Percentiles rank a stretch among this genome's conserved stretches.
Evolutionary conservation across 2,329 filamentous ascomycete species (phyloP).

Genomic region (Nemania abortiva): DNA sequence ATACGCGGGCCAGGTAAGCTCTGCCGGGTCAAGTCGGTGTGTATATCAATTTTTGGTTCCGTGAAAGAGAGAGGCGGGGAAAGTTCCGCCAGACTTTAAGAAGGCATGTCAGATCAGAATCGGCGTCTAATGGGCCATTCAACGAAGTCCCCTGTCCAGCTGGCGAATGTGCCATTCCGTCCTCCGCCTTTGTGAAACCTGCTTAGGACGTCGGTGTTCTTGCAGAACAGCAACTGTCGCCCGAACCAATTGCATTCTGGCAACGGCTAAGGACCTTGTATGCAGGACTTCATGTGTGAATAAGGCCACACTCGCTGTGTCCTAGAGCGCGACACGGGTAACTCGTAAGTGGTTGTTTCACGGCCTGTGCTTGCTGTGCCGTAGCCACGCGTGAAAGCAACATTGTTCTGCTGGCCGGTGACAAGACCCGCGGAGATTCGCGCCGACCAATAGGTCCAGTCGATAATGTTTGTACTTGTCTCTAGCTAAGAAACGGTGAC

Average conservation of each 20-base stretch:
- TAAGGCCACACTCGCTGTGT: not conserved
- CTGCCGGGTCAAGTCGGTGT: conserved; percentile 29
- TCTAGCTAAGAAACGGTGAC: not conserved
- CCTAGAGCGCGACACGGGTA: conserved; percentile 10
- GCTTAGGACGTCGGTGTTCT: conserved; percentile 12
- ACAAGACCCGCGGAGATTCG: conserved; percentile 3
- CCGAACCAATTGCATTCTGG: conserved; percentile 31
- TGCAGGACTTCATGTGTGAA: conserved; percentile 30
- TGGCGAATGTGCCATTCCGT: conserved; percentile 12
- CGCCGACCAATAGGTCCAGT: not conserved
- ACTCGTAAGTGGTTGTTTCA: conserved; percentile 21
- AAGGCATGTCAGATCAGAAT: conserved; percentile 14
- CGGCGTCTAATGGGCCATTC: conserved; percentile 36
- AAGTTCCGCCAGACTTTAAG: not conserved
- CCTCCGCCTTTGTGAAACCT: conserved; percentile 30
- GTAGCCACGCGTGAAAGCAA: conserved; percentile 23
- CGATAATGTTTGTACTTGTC: conserved; percentile 1
- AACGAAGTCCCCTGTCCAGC: conserved; percentile 19
- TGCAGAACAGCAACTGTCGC: conserved; percentile 16
- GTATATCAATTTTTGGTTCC: conserved; percentile 32
- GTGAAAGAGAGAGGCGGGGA: conserved; percentile 15
- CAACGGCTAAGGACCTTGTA: conserved; percentile 6
- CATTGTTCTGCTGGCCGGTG: not conserved
- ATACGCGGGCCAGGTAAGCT: conserved; percentile 5
- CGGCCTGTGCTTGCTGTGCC: conserved; percentile 35